Evolutionary conservation across 2,329 filamentous ascomycete species (phyloP), one percentile per base, ranked within the genome.

Genomic region (Thelonectria olida): DNA sequence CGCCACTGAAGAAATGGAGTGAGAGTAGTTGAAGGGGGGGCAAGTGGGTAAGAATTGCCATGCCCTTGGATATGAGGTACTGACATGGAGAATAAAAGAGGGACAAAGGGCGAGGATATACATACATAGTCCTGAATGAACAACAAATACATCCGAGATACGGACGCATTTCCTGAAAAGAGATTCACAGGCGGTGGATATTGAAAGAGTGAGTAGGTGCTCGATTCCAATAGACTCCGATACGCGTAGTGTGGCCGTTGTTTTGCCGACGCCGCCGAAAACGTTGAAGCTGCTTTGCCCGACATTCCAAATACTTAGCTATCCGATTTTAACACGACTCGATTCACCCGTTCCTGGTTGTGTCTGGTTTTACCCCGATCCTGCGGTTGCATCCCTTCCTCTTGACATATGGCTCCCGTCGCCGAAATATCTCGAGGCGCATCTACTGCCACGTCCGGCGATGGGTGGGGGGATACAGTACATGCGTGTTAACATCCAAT

Each of bases 71-170:
- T 34, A 13, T 34, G 31, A 34, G 31, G 44, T 39, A 41, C 28
- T 34, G 20, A 38, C 42, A 59, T 54, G 57, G 57, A 54, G 57
- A 54, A 38, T n/a, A 23, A 52, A 45, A 58, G 41, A 47, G 31
- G 39, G 41, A 48, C 42, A 38, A 31, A 28, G 27, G 22, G 31
- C 12, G 31, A 15, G 28, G 28, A 31, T 31, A 34, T n/a, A n/a
- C n/a, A n/a, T n/a, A 54, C 39, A 39, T 38, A 25, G 48, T 51
- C 48, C 36, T 51, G 48, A 28, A 51, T 22, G 48, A 28, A 34
- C 34, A 31, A 51, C 39, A 34, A 34, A 27, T 38, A 51, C 48
- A 27, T n/a, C n/a, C n/a, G n/a, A n/a, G n/a, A n/a, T n/a, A n/a
- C n/a, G n/a, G 48, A 31, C n/a, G n/a, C n/a, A n/a, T n/a, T n/a